Evolutionary conservation across 192 early-diverging fungal genomes (phyloP), one percentile per base, ranked within the genome.

Genomic region (Backusella liffmaniae): DNA sequence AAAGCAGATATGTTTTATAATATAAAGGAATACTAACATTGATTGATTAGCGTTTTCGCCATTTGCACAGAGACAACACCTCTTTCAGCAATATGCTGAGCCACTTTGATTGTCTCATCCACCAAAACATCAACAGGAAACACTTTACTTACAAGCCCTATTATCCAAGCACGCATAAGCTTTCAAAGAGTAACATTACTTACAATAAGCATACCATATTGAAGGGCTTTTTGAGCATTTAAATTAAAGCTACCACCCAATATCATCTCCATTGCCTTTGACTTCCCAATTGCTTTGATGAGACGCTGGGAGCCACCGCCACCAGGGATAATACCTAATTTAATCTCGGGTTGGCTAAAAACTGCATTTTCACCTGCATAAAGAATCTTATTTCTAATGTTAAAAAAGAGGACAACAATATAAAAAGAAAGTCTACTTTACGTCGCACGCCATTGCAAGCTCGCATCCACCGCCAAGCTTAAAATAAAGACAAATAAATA

Each of bases 401-500:
- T 8, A 10, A 36, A 42, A 21, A 21, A 44, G 8, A 12, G 18
- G 68, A 8, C 5, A 18, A 3, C 15, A 8, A 29, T 21, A 12
- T 15, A 35, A 1, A 66, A 75, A 59, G 21, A 35, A 68, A 75
- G 78, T 78, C 79, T 62, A 29, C 56, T 86, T 82, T 78, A 82
- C 81, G 65, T 82, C 93, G 84, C 94, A 95, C 94, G 96, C 97
- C 97, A 99, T 99, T 76, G 97, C 96, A 78, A 99, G 90, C 83
- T 99, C 97, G 79, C 97, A 99, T 66, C 97, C 97, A 76, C 97
- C 97, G 59, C 97, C 97, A 29, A 99, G 91, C 89, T 93, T 66
- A 72, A 67, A 77, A 70, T 70, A 35, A 18, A 41, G 37, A 51
- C 15, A 67, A 67, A 41, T 75, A 62, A 62, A 29, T 29, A n/a